Conservation (phyloP, 163 green algal species). For the Trebouxia gelatinosa region DNA sequence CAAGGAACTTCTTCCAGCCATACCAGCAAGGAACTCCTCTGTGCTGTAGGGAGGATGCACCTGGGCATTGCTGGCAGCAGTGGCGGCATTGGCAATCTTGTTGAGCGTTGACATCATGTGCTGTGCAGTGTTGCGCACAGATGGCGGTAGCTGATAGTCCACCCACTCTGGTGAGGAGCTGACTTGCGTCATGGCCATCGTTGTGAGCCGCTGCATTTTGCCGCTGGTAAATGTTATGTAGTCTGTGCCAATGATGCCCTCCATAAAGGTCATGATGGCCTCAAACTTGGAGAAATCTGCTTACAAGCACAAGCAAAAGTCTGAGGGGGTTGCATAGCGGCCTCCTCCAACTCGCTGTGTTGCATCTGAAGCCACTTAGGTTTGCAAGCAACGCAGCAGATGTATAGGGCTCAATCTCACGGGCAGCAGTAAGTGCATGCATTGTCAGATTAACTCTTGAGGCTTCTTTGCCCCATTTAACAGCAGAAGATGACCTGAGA, state of each 20-base stretch:
- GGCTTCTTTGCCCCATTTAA: not conserved
- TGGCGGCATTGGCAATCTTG: no score
- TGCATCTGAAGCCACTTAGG: not conserved
- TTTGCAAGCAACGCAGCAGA: not conserved
- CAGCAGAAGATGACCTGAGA: not conserved
- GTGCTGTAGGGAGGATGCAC: no score
- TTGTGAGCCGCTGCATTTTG: conserved; percentile 42
- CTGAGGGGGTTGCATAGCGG: not conserved
- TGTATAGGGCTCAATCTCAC: not conserved
- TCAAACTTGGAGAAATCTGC: conserved; percentile 33
- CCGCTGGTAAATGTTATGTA: conserved; percentile 44
- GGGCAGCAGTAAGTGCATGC: not conserved
- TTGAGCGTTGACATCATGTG: conserved; percentile 34
- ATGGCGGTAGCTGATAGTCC: not conserved
- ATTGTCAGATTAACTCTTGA: not conserved
- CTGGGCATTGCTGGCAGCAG: no score
- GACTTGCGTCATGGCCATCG: conserved; percentile 39
- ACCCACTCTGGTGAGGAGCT: conserved; percentile 6
- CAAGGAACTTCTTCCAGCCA: no score
- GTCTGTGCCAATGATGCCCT: conserved; percentile 44
- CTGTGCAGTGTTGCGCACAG: conserved; percentile 13
- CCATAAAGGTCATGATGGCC: conserved; percentile 53
- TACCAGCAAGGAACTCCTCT: no score
- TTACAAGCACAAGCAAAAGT: not conserved
- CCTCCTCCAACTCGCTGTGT: not conserved